A percentile compares a stretch with the other conserved stretches of the same genome.
Conservation (phyloP, 2,329 filamentous ascomycete species). For the Colletotrichum incanum region DNA sequence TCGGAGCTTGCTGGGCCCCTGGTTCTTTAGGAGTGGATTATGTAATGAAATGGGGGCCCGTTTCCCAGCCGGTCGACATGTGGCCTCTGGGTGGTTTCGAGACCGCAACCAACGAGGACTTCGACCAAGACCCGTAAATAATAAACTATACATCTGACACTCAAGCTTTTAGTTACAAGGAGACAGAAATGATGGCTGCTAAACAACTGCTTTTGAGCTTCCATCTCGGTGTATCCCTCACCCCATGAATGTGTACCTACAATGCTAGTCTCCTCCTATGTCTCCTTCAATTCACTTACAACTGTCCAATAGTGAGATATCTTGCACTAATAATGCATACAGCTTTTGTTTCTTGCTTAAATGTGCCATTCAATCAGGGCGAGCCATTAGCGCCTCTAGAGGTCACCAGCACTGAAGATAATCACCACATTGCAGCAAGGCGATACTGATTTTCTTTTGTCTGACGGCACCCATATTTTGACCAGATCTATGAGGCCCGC, state of each 20-base stretch:
- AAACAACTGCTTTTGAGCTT: neutral
- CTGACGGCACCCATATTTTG: no score
- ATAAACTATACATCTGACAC: neutral
- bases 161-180: neutral
- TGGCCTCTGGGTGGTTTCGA: neutral
- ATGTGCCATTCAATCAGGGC: neutral
- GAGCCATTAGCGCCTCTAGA: neutral
- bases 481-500: no score
- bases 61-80: neutral
- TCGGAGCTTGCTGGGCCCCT: conserved; percentile 33
- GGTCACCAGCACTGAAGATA: neutral
- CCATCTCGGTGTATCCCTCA: neutral
- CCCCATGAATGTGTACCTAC: neutral
- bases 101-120: neutral
- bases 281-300: neutral
- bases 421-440: neutral
- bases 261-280: no score
- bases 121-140: neutral
- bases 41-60: neutral
- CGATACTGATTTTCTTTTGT: no score
- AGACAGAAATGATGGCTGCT: neutral
- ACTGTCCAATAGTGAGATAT: neutral
- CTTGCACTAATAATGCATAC: no score
- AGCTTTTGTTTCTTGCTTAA: no score
- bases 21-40: neutral